Base-by-base conservation (phyloP, 1,139 yeast species). In the Lodderomyces pseudojiufengensis region DNA sequence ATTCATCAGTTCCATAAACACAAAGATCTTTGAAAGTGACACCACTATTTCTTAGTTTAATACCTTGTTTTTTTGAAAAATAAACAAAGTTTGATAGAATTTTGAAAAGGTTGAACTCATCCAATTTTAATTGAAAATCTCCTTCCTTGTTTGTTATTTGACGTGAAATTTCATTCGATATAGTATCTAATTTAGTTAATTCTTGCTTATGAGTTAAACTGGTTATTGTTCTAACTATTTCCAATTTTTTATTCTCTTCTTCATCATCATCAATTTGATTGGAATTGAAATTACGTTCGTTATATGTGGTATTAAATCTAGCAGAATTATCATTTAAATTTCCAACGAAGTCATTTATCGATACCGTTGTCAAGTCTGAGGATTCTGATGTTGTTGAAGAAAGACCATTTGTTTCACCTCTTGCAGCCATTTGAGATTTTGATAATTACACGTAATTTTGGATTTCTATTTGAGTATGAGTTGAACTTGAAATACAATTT, bases 1-100 rank as follows among this genome's bases (percentile, higher is more conserved):
- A 55, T 18, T 71, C 63, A 49, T 77, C 80, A 25, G 59, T 55
- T 38, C 81, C 83, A 34, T 52, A 54, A 8, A 75, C 74, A 2
- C 63, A 52, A n/a, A 76, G 58, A 41, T 72, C 62, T 45, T 67
- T 63, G 41, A 75, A 61, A 2, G 67, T 55, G 3, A 77, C 63
- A 39, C 80, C 80, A 4, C 76, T 56, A 16, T 60, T 52, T 39
- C 77, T 63, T 24, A 61, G 50, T 26, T 63, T 60, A 21, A 75
- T 61, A 12, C 78, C 78, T 46, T 72, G 70, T 27, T 64, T 63
- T 20, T 41, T 41, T 8, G 48, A 40, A 37, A 44, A 43, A 33
- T 44, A 38, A 28, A 43, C 45, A 40, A 37, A 50, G 31, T 34
- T 44, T 12, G 46, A 39, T 11, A 46, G 42, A 11, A 45, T 45